A percentile compares a stretch with the other conserved stretches of the same genome.
Conservation (phyloP, 2,329 filamentous ascomycete species). For the Beauveria sp. region DNA sequence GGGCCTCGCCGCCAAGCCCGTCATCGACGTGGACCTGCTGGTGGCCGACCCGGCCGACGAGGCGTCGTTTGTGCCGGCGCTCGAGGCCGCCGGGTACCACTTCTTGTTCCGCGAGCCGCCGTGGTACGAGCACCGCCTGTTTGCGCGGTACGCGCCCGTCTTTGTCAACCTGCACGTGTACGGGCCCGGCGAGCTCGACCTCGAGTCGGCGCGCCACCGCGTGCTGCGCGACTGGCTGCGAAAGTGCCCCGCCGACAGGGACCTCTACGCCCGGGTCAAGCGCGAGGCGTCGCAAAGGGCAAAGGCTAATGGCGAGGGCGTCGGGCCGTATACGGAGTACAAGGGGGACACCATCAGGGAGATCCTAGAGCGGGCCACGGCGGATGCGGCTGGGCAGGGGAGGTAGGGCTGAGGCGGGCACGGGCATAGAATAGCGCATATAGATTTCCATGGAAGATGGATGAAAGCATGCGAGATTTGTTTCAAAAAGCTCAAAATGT, state of each 20-base stretch:
- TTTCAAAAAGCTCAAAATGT: no score
- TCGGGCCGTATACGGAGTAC: constrained; percentile 31
- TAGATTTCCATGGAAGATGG: no score
- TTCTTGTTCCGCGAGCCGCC: constrained; percentile 34
- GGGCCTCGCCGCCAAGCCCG: constrained; percentile 35
- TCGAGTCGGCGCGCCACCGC: constrained; percentile 31
- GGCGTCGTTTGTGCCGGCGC: constrained; percentile 27
- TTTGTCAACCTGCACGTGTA: constrained; percentile 37
- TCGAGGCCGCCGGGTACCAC: constrained; percentile 32
- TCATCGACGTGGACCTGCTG: constrained; percentile 41
- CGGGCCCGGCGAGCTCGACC: constrained; percentile 29
- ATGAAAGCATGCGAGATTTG: no score
- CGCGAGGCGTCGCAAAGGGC: constrained; percentile 25
- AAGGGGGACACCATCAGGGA: constrained; percentile 31
- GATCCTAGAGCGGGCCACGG: constrained; percentile 24
- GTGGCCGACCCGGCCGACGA: constrained; percentile 30
- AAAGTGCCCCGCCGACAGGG: constrained; percentile 27
- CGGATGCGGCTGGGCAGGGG: background rate
- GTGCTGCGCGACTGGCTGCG: constrained; percentile 37
- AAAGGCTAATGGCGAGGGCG: constrained; percentile 21
- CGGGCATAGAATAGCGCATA: background rate
- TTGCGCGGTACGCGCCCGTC: constrained; percentile 20
- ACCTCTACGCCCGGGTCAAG: constrained; percentile 33
- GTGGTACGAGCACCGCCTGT: constrained; percentile 37
- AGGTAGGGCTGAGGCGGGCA: background rate